These are phyloP conservation scores for Tetrahymena malaccensis DNA, from an alignment of 73 alveolate genomes.

Conservation along the genomic window DNA sequence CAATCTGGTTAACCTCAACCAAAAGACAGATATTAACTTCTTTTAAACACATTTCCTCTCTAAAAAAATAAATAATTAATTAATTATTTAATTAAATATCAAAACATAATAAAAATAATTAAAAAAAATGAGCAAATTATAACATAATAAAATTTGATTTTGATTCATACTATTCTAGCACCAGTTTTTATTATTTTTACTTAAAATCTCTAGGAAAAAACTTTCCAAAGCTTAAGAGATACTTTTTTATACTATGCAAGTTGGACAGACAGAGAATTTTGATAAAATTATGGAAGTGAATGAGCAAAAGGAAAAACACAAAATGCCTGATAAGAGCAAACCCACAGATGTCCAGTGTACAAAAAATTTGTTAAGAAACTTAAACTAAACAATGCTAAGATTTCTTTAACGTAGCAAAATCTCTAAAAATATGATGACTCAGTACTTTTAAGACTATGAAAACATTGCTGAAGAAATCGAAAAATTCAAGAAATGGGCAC, in stretches of 20 bases:
- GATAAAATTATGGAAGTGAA: background rate
- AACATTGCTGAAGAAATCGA: background rate
- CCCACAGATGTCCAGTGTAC: background rate
- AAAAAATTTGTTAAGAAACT: background rate
- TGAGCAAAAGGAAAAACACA: background rate
- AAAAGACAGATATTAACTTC: too few relatives aligned
- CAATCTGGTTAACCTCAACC: too few relatives aligned
- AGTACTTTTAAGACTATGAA: background rate
- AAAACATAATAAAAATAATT: too few relatives aligned
- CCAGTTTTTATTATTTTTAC: background rate
- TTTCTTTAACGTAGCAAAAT: background rate
- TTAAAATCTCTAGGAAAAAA: background rate
- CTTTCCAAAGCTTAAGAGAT: background rate
- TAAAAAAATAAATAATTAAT: too few relatives aligned
- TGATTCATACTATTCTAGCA: background rate
- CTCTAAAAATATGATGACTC: background rate
- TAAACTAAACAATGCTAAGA: background rate
- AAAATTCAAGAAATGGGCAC: background rate
- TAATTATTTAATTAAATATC: too few relatives aligned
- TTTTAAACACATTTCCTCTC: too few relatives aligned
- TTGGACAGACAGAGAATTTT: background rate
- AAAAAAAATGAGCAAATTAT: too few relatives aligned
- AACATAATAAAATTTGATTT: background rate
- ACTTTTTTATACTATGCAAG: background rate
- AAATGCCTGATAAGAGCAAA: background rate